Evolutionary conservation across 352 stramenopile species (phyloP).

Genomic region (Pythium sukuiense): DNA sequence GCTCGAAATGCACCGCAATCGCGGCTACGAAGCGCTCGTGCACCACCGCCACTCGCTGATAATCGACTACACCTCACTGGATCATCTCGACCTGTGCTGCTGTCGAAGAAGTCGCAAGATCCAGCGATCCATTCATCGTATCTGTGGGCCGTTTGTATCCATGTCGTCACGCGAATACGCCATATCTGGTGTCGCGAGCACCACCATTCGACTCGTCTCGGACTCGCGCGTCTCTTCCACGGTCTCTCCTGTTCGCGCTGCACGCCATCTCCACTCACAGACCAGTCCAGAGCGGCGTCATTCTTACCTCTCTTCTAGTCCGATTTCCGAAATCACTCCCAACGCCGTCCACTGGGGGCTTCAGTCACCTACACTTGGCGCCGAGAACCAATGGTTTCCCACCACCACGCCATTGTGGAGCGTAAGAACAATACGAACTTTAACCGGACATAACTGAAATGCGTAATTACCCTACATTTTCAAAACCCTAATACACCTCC

Average conservation of each 20-base stretch:
- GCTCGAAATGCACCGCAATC: not conserved
- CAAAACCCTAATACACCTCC: not conserved
- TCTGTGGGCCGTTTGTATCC: not conserved
- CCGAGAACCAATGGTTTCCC: constrained; percentile 37
- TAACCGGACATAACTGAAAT: not conserved
- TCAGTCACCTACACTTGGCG: constrained; percentile 24
- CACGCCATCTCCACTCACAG: constrained; percentile 7
- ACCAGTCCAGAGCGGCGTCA: constrained; percentile 8
- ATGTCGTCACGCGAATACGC: not conserved
- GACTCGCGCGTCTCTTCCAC: not conserved
- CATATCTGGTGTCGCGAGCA: not conserved
- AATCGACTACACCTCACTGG: not conserved
- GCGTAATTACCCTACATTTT: constrained; percentile 17
- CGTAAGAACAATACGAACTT: constrained; percentile 13
- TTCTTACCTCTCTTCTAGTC: constrained; percentile 85
- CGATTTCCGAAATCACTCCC: constrained; percentile 81
- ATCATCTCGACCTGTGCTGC: constrained; percentile 1
- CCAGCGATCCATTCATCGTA: not conserved
- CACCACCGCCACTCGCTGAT: not conserved
- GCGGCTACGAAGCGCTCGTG: too few species aligned
- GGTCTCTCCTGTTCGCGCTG: constrained; percentile 1
- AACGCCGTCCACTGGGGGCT: constrained; percentile 1
- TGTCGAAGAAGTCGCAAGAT: not conserved
- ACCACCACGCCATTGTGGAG: constrained; percentile 5
- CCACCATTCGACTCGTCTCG: not conserved